Evolutionary conservation across 2,329 filamentous ascomycete species (phyloP), one percentile per base, ranked within the genome.

Genomic region (Penicillium sp.): DNA sequence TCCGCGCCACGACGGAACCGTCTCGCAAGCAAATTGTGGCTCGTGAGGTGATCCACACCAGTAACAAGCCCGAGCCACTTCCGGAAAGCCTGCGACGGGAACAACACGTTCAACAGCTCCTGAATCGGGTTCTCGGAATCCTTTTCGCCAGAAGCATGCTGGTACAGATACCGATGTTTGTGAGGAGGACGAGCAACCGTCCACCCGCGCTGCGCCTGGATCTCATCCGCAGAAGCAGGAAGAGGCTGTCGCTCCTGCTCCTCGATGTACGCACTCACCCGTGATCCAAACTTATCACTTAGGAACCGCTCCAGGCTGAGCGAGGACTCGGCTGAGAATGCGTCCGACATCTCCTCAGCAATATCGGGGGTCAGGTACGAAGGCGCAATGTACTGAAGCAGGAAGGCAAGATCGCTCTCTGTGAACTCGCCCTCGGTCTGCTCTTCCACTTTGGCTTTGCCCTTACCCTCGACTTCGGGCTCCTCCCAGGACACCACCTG

Each of bases 331-430:
- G 93, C 88, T 46, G 85, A 82, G 69, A 99, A 97, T 47, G 88
- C 85, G 35, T 90, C 87, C 2, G 85, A 83, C 53, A 97, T 83
- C 67, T 91, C 86, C 59, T 94, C 89, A 14, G 96, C 83, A 2
- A 91, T 94, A 70, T 97, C 92, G 0, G 94, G 94, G 0, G 90
- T 95, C 14, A 99, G 82, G 71, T 97, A 99, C 12, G 88, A 89
- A 0, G 94, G 92, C 14, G 90, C 84, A 69, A 99, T 87, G 77
- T 91, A 99, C 70, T 91, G 88, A 62, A 97, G 84, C 53, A 99
- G 76, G 72, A 97, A 97, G 61, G 93, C 89, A 31, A 97, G 82
- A 65, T 97, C 94, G 16, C 83, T 80, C 70, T 90, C 89, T 16
- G 89, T 87, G 40, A 97, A 81, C 74, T 82, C 79, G 10, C 77